These are phyloP conservation scores for Moricandia arvensis DNA, from an alignment of 345 rosid genomes.

Conservation along the genomic window DNA sequence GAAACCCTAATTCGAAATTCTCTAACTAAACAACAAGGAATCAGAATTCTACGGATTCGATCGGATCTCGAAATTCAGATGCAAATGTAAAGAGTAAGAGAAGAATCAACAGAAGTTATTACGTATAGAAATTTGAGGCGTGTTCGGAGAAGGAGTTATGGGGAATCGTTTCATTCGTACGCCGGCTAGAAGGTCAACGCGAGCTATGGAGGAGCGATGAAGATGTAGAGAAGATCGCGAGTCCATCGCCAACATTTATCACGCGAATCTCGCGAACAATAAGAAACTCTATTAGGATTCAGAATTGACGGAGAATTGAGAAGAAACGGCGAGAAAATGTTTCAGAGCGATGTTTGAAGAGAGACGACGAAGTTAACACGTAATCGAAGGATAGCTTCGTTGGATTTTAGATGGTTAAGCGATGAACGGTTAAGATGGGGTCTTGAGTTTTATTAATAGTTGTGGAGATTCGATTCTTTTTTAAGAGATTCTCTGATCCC, in stretches of 20 bases:
- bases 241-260: slow-evolving; percentile 52
- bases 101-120: slow-evolving; percentile 22
- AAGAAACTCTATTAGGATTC: not conserved
- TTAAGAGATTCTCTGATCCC: slow-evolving; percentile 8
- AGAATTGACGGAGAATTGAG: slow-evolving; percentile 16
- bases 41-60: slow-evolving; percentile 29
- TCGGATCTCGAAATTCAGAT: slow-evolving; percentile 34
- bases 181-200: slow-evolving; percentile 44
- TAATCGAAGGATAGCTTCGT: slow-evolving; percentile 11
- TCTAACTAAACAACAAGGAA: slow-evolving; percentile 17
- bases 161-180: slow-evolving; percentile 51
- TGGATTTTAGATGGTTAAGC: not conserved
- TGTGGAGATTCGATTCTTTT: slow-evolving; percentile 28
- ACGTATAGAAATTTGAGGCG: slow-evolving; percentile 61
- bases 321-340: slow-evolving; percentile 29
- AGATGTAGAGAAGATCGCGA: slow-evolving; percentile 36
- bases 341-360: not conserved
- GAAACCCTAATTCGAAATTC: not conserved
- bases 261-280: slow-evolving; percentile 10
- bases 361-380: slow-evolving; percentile 14
- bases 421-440: slow-evolving; percentile 12
- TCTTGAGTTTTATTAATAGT: not conserved
- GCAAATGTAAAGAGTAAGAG: slow-evolving; percentile 7
- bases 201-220: slow-evolving; percentile 42
- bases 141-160: slow-evolving; percentile 42